phyloP scores from a whole-genome alignment of 169 alveolate genomes.

The Pseudocohnilembus persalinus region DNA sequence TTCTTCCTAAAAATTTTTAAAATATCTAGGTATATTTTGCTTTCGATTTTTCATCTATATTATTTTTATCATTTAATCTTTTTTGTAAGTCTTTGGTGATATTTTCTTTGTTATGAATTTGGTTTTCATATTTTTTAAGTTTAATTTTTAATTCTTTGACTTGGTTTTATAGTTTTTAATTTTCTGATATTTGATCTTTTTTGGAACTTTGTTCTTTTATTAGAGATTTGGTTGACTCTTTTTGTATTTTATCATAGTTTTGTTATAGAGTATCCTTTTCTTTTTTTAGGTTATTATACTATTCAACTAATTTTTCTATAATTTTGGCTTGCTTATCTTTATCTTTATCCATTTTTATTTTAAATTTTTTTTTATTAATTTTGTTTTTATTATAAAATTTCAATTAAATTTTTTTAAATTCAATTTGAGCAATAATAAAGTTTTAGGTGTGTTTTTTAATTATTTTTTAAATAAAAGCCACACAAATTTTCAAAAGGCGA shows the following conservation, averaged over 20 bases:
- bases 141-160: background rate
- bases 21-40: conserved; percentile 20
- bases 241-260: background rate
- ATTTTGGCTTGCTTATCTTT: background rate
- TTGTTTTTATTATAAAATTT: too few species aligned
- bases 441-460: too few species aligned
- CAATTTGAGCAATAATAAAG: too few species aligned
- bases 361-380: too few species aligned
- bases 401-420: too few species aligned
- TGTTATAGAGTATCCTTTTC: background rate
- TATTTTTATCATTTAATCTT: background rate
- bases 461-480: too few species aligned
- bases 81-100: conserved; percentile 3
- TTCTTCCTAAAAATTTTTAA: conserved; percentile 12
- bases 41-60: conserved; percentile 8
- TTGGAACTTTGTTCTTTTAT: background rate
- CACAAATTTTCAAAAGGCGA: too few species aligned
- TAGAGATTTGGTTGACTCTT: background rate
- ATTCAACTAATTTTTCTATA: background rate
- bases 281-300: background rate
- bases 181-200: background rate
- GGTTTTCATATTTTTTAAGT: background rate
- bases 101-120: background rate
- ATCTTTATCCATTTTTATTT: background rate
- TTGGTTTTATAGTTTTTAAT: too few species aligned